Evolutionary conservation across 257 asterid species (phyloP).

Genomic region (Datura wrightii): DNA sequence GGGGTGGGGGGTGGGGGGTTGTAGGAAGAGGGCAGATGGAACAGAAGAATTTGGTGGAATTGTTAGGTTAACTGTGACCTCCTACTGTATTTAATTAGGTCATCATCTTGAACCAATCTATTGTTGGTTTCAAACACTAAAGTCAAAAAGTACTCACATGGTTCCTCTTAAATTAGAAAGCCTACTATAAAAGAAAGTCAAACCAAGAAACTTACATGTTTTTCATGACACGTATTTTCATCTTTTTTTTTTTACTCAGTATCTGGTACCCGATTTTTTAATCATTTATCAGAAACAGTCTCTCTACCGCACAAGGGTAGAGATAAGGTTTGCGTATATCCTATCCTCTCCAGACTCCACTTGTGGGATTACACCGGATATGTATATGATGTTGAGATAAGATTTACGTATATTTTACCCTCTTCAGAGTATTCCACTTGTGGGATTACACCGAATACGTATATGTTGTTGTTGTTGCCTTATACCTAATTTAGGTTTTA

Average conservation of each 20-base stretch:
- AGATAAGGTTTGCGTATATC: no score
- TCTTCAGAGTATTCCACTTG: background rate
- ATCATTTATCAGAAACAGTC: no score
- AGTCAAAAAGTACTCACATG: background rate
- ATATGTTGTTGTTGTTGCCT: background rate
- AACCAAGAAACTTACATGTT: conserved; percentile 9
- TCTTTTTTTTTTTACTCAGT: background rate
- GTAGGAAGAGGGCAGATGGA: background rate
- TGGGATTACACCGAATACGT: background rate
- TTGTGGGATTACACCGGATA: no score
- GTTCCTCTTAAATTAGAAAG: background rate
- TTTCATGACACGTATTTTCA: background rate
- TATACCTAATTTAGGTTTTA: background rate
- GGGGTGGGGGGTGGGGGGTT: no score
- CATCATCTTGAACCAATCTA: background rate
- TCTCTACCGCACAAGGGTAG: no score
- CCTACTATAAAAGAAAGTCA: background rate
- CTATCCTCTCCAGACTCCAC: no score
- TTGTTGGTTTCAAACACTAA: background rate
- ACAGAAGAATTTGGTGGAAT: background rate
- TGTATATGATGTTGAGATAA: no score
- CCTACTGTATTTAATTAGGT: conserved; percentile 18
- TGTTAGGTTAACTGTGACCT: conserved; percentile 27
- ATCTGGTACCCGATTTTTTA: background rate
- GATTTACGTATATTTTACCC: background rate